These are phyloP conservation scores for Xylaria sp. DNA, from an alignment of 2,329 filamentous ascomycete species.

Conservation along the genomic window DNA sequence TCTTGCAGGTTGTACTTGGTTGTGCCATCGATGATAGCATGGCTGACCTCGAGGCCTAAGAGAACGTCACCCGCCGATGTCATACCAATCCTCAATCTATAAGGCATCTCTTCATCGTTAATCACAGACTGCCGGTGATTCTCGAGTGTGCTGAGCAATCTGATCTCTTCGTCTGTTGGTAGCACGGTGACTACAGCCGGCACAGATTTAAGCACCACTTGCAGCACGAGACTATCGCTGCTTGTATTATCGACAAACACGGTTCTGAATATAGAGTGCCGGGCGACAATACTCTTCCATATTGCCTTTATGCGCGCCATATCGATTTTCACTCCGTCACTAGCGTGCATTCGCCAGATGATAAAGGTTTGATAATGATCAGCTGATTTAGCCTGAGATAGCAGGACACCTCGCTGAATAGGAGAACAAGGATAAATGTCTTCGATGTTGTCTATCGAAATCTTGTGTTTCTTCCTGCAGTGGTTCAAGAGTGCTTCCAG, in stretches of 20 bases:
- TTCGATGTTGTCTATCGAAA: neutral
- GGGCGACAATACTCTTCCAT: neutral
- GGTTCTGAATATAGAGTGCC: neutral
- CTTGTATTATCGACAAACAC: neutral
- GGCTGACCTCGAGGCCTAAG: neutral
- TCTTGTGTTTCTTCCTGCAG: neutral
- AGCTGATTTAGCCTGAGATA: neutral
- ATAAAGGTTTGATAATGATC: neutral
- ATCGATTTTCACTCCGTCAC: neutral
- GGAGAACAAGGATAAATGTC: slow-evolving; percentile 6
- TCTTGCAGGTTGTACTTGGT: neutral
- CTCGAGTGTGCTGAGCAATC: neutral
- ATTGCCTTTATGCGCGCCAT: neutral
- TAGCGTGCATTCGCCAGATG: neutral
- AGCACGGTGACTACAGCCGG: neutral
- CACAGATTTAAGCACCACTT: neutral
- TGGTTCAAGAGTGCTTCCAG: neutral
- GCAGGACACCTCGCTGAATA: neutral
- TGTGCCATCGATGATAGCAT: neutral
- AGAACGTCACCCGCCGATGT: neutral
- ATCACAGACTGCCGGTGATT: neutral
- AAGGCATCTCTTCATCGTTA: neutral
- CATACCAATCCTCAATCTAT: neutral
- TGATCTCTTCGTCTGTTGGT: neutral
- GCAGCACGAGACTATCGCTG: neutral